Evolutionary conservation across 2,329 filamentous ascomycete species (phyloP).

Genomic region (Curvularia spicifera): DNA sequence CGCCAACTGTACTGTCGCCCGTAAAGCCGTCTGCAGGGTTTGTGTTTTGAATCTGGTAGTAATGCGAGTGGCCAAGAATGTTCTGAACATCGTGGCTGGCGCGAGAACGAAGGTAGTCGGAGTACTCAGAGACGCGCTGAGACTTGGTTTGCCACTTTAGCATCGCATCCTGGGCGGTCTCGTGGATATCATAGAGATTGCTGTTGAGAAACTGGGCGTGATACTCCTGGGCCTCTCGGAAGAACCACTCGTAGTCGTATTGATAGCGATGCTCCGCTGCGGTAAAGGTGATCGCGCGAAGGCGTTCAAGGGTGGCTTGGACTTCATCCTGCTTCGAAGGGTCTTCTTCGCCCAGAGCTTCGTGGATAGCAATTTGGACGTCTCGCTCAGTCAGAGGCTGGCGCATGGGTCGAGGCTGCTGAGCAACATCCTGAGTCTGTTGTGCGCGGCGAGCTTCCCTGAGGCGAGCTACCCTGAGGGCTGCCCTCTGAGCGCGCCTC

Average conservation of each 20-base stretch:
- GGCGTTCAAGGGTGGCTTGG: not conserved
- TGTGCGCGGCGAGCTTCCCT: not conserved
- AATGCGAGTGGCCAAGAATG: slow-evolving; percentile 8
- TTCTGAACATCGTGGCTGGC: slow-evolving; percentile 21
- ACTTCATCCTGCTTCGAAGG: not conserved
- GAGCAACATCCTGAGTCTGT: not conserved
- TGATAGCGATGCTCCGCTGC: no score
- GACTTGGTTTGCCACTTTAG: slow-evolving; percentile 29
- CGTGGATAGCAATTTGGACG: not conserved
- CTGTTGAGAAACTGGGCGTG: not conserved
- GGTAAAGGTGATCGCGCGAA: not conserved
- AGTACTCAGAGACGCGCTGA: slow-evolving; percentile 31
- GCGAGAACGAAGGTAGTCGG: slow-evolving; percentile 24
- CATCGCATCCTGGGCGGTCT: slow-evolving; percentile 9
- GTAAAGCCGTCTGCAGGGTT: not conserved
- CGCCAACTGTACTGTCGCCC: not conserved
- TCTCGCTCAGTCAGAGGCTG: not conserved
- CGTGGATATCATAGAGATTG: not conserved
- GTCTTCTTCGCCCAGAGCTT: not conserved
- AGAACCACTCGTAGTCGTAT: no score
- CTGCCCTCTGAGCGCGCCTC: not conserved
- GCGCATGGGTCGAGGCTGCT: not conserved
- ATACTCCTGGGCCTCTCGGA: not conserved
- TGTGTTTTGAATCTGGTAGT: not conserved
- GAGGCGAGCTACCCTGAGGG: not conserved